phyloP scores from a whole-genome alignment of 495 filamentous ascomycete genomes.

The Penicillium salamii region DNA sequence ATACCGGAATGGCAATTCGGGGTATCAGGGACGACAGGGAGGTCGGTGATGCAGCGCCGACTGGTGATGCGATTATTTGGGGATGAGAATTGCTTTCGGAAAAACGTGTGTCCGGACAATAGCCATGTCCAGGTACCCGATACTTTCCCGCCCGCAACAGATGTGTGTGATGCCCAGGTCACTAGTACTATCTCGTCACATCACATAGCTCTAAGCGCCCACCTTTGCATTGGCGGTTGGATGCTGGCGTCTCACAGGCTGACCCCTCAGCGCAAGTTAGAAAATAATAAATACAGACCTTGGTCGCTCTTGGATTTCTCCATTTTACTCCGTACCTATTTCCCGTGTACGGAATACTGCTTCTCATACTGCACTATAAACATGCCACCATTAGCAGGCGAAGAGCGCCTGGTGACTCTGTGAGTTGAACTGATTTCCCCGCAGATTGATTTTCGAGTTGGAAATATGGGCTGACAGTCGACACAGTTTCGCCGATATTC shows the following conservation, averaged over 20 bases:
- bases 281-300: conserved; percentile 11
- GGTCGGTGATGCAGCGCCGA: conserved; percentile 14
- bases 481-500: conserved; percentile 78
- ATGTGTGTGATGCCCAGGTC: conserved; percentile 3
- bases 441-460: conserved; percentile 2
- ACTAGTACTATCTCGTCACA: conserved; percentile 17
- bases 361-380: conserved; percentile 9
- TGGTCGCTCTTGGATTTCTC: conserved; percentile 5
- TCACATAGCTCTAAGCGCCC: conserved; percentile 24
- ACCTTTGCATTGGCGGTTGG: conserved; percentile 18
- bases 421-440: conserved; percentile 46
- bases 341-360: neutral
- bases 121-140: conserved; percentile 12
- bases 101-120: conserved; percentile 29
- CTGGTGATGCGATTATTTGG: conserved; percentile 14
- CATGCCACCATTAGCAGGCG: conserved; percentile 77
- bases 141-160: conserved; percentile 8
- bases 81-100: conserved; percentile 44
- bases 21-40: conserved; percentile 5
- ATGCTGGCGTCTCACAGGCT: conserved; percentile 16
- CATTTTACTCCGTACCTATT: neutral
- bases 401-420: conserved; percentile 77
- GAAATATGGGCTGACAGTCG: conserved; percentile 5
- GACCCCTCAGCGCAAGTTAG: conserved; percentile 19
- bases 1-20: conserved; percentile 3